Percentiles rank a stretch among this genome's conserved stretches.
phyloP scores from a whole-genome alignment of 2,329 filamentous ascomycete species.

The Apiospora malaysiana region DNA sequence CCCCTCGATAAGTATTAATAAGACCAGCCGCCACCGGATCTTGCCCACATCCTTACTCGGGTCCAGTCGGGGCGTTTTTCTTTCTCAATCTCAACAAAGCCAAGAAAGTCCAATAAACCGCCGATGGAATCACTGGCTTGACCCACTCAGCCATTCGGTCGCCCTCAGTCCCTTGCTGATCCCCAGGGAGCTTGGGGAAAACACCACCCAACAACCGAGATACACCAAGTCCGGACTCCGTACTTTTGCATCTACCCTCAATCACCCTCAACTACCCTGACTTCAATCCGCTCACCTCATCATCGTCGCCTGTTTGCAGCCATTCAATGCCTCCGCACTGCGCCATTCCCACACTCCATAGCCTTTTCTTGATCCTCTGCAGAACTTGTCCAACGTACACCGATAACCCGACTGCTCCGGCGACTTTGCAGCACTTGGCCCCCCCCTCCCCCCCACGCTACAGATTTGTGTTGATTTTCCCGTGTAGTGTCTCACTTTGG shows the following conservation, averaged over 20 bases:
- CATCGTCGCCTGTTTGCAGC: neutral
- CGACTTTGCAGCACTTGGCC: neutral
- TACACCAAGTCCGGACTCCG: constrained; percentile 5
- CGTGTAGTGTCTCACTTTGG: neutral
- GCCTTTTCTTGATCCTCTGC: neutral
- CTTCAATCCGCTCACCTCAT: neutral
- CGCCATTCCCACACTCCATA: neutral
- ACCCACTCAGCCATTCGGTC: neutral
- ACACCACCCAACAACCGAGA: constrained; percentile 10
- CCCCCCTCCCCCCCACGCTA: neutral
- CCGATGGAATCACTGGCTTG: neutral
- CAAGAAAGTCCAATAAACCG: constrained; percentile 7
- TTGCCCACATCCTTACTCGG: constrained; percentile 7
- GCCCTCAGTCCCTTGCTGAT: constrained; percentile 10
- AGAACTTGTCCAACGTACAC: too few species aligned
- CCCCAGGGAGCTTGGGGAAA: constrained; percentile 5
- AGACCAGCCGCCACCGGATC: constrained; percentile 9
- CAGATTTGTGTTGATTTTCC: neutral
- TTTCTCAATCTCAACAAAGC: constrained; percentile 18
- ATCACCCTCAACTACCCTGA: neutral
- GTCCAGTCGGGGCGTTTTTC: constrained; percentile 7
- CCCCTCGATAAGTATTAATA: too few species aligned
- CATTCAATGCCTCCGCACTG: neutral
- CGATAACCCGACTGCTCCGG: neutral
- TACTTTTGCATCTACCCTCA: neutral